These are phyloP conservation scores for Ganoderma multipileum DNA, from an alignment of 1,284 basidiomycete genomes.

Conservation along the genomic window DNA sequence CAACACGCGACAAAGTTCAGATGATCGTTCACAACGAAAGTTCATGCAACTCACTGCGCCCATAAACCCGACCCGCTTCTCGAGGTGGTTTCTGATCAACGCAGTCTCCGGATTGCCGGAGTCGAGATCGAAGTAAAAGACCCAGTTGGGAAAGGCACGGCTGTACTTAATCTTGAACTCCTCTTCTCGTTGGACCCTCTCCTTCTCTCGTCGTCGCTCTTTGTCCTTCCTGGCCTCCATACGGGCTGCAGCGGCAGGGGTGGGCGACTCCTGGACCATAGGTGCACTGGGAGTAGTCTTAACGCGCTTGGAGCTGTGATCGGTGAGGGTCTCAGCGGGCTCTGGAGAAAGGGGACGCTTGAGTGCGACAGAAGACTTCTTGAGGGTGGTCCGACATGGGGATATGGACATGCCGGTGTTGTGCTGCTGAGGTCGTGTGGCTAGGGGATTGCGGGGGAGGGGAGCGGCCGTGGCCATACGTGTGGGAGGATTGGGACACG, in stretches of 20 bases:
- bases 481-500: constrained; percentile 17
- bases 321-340: constrained; percentile 41
- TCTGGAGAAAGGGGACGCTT: constrained; percentile 77
- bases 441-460: constrained; percentile 34
- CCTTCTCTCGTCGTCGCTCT: constrained; percentile 50
- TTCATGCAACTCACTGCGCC: constrained; percentile 72
- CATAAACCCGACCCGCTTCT: constrained; percentile 65
- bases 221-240: constrained; percentile 45
- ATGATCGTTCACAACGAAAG: constrained; percentile 2
- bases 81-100: constrained; percentile 54
- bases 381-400: constrained; percentile 27
- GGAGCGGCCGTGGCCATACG: constrained; percentile 34
- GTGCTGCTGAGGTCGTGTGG: constrained; percentile 35
- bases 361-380: constrained; percentile 32
- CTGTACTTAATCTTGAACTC: constrained; percentile 88
- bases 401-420: constrained; percentile 30
- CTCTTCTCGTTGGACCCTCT: constrained; percentile 50
- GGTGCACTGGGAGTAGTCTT: constrained; percentile 34
- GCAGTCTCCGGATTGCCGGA: constrained; percentile 57
- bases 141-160: constrained; percentile 83
- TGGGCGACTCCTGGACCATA: constrained; percentile 25
- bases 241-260: constrained; percentile 34
- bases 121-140: constrained; percentile 86
- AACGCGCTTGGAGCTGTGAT: constrained; percentile 43
- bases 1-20: constrained; percentile 3